phyloP scores from a whole-genome alignment of 495 filamentous ascomycete species.

The Penicillium ucsense region DNA sequence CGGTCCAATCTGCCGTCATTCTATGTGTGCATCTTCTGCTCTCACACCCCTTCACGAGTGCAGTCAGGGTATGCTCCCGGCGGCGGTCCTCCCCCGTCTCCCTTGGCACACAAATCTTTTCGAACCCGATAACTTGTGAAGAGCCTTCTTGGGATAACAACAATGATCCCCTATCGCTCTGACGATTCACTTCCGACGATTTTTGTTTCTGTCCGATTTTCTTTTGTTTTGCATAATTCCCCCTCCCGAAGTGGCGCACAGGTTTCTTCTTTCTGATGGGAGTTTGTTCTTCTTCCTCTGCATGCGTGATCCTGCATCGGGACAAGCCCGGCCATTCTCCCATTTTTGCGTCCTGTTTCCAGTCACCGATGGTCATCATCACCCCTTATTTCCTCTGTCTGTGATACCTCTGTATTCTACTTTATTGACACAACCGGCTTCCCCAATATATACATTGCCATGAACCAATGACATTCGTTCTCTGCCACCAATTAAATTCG shows the following conservation, averaged over 20 bases:
- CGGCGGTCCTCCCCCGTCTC: conserved; percentile 39
- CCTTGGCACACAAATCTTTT: conserved; percentile 59
- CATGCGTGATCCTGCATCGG: conserved; percentile 11
- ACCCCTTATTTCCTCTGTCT: conserved; percentile 1
- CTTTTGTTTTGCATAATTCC: conserved; percentile 17
- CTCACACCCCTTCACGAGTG: conserved; percentile 60
- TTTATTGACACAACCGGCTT: neutral
- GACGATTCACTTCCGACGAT: too few relatives aligned
- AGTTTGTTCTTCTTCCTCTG: too few relatives aligned
- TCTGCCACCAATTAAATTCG: too few relatives aligned
- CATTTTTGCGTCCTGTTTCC: conserved; percentile 2
- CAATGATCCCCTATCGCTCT: too few relatives aligned
- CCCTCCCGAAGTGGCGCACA: neutral
- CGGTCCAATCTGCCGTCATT: conserved; percentile 55
- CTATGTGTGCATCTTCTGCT: conserved; percentile 75
- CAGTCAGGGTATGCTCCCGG: conserved; percentile 42
- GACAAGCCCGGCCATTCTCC: conserved; percentile 5
- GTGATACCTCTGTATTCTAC: conserved; percentile 29
- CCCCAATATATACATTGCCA: too few relatives aligned
- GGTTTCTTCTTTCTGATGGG: conserved; percentile 2
- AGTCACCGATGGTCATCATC: conserved; percentile 5
- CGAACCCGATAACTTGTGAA: conserved; percentile 26
- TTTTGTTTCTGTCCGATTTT: conserved; percentile 8
- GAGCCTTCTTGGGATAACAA: too few relatives aligned
- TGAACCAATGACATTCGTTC: too few relatives aligned